A percentile compares a stretch with the other conserved stretches of the same genome.
These are phyloP conservation scores for Heterotrichella gracilis DNA, from an alignment of 352 stramenopile species.

Conservation along the genomic window DNA sequence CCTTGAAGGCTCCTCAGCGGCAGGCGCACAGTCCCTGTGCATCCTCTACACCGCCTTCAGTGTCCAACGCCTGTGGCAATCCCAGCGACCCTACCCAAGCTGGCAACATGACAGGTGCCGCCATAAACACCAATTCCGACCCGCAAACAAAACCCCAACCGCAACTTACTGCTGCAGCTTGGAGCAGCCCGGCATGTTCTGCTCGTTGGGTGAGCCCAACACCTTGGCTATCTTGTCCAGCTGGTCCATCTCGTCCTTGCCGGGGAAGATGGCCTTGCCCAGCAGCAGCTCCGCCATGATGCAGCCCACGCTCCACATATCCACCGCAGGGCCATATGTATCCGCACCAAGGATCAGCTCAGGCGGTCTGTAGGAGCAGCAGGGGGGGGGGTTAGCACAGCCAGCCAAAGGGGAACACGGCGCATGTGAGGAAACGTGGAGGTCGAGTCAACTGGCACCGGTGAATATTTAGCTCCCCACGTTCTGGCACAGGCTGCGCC, in stretches of 20 bases:
- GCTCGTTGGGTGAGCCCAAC: constrained; percentile 29
- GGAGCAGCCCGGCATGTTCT: too few species aligned
- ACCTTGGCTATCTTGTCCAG: constrained; percentile 47
- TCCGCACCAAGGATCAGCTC: constrained; percentile 42
- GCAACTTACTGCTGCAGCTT: too few species aligned
- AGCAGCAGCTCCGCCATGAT: constrained; percentile 23
- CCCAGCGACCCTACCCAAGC: not conserved
- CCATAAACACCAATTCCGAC: not conserved
- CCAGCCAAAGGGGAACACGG: too few species aligned
- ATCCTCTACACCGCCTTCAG: not conserved
- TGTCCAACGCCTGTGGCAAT: not conserved
- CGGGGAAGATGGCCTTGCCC: constrained; percentile 37
- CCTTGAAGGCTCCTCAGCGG: too few species aligned
- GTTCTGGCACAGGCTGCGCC: too few species aligned
- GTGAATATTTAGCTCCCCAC: too few species aligned
- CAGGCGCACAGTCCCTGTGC: too few species aligned
- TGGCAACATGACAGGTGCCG: not conserved
- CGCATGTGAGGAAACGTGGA: too few species aligned
- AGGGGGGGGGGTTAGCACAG: too few species aligned
- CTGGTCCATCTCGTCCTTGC: constrained; percentile 20
- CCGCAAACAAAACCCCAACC: too few species aligned
- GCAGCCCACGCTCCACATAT: constrained; percentile 47
- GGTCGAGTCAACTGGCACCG: too few species aligned
- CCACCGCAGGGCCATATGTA: constrained; percentile 41
- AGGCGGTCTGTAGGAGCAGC: too few species aligned